Conservation (phyloP, 129 eudicot genomes). For the Solidago caesia region DNA sequence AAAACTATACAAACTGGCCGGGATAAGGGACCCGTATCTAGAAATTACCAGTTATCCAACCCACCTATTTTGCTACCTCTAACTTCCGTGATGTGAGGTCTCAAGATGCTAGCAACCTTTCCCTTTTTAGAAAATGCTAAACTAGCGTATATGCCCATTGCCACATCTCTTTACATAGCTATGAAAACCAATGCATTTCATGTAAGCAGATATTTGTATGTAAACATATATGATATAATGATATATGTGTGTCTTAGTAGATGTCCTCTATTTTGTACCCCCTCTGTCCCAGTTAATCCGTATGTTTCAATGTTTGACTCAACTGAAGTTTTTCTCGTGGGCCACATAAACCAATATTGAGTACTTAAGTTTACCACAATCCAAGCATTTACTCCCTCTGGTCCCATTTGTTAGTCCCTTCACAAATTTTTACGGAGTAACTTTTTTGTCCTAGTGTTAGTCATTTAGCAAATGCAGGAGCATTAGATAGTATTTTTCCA, state of each 20-base stretch:
- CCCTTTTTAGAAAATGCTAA: background rate
- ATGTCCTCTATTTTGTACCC: background rate
- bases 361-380: background rate
- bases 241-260: background rate
- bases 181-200: too few species aligned
- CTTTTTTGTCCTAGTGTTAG: background rate
- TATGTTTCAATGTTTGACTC: background rate
- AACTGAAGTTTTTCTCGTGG: background rate
- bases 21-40: background rate
- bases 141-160: background rate
- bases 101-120: background rate
- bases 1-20: background rate
- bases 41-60: background rate
- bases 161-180: too few species aligned
- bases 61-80: background rate
- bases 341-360: background rate
- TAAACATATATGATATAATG: background rate
- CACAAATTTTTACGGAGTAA: background rate
- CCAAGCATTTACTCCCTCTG: background rate
- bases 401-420: conserved; percentile 4
- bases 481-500: background rate
- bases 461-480: conserved; percentile 18
- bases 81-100: background rate
- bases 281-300: background rate
- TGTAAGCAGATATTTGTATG: background rate